Evolutionary conservation across 331 rosid species (phyloP).

Genomic region (Ulmus americana): DNA sequence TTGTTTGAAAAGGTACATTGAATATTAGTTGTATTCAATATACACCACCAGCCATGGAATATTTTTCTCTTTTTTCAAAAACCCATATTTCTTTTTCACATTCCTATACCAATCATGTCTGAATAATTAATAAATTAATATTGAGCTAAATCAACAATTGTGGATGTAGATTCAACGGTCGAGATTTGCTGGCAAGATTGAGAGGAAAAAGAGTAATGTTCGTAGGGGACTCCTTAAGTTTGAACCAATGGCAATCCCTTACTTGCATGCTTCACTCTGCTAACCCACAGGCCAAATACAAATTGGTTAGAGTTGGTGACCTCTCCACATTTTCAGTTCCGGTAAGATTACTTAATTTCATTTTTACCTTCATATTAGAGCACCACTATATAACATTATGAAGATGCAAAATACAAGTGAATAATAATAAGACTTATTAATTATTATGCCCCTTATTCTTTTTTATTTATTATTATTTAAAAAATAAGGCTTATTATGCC

Average conservation of each 20-base stretch:
- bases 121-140: not conserved
- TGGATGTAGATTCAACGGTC: conserved; percentile 45
- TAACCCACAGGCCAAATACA: conserved; percentile 39
- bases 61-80: no score
- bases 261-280: conserved; percentile 68
- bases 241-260: conserved; percentile 90
- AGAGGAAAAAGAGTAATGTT: conserved; percentile 60
- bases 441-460: no score
- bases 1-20: no score
- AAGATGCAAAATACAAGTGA: no score
- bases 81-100: not conserved
- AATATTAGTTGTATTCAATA: no score
- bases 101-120: not conserved
- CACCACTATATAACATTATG: no score
- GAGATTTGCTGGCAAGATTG: conserved; percentile 41
- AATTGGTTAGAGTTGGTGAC: conserved; percentile 25
- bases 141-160: not conserved
- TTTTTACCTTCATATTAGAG: no score
- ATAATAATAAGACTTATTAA: no score
- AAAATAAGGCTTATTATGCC: no score
- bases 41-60: no score
- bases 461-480: no score
- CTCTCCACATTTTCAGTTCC: conserved; percentile 57
- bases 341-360: conserved; percentile 25
- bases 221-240: conserved; percentile 85